phyloP scores from a whole-genome alignment of 768 basidiomycete genomes.

The Pleurotus djamor region DNA sequence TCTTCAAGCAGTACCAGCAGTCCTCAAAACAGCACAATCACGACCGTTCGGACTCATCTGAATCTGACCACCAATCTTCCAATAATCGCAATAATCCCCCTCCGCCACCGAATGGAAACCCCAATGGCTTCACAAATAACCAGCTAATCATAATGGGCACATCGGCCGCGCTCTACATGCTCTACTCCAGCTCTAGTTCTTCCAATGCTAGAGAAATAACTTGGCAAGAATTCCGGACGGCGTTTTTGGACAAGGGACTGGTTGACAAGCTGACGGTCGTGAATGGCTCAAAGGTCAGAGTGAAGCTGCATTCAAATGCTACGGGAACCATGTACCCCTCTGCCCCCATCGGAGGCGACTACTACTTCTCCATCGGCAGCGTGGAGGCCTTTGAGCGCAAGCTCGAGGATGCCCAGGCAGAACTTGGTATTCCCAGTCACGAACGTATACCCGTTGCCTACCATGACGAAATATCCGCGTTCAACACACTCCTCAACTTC shows the following conservation, averaged over 20 bases:
- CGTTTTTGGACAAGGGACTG: conserved; percentile 94
- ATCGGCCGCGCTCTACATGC: conserved; percentile 60
- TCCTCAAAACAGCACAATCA: conserved; percentile 35
- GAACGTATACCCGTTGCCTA: conserved; percentile 98
- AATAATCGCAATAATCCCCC: conserved; percentile 41
- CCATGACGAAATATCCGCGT: conserved; percentile 88
- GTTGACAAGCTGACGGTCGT: conserved; percentile 93
- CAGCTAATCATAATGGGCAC: conserved; percentile 48
- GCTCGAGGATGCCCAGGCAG: conserved; percentile 89
- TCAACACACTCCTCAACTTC: conserved; percentile 82
- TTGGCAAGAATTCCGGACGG: conserved; percentile 99
- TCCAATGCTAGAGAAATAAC: conserved; percentile 86
- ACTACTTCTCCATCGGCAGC: conserved; percentile 96
- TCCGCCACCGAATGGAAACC: conserved; percentile 32
- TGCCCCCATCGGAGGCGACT: conserved; percentile 53
- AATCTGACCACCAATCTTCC: conserved; percentile 27
- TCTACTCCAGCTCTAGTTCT: conserved; percentile 57
- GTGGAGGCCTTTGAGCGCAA: conserved; percentile 96
- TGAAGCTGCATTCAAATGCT: conserved; percentile 91
- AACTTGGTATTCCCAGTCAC: conserved; percentile 87
- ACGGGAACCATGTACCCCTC: conserved; percentile 75
- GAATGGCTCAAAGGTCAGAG: conserved; percentile 87
- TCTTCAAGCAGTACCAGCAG: conserved; percentile 64
- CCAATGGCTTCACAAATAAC: conserved; percentile 58
- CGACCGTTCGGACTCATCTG: conserved; percentile 22